phyloP scores from a whole-genome alignment of 1,139 yeast species.

The Suhomyces bolitotheri region DNA sequence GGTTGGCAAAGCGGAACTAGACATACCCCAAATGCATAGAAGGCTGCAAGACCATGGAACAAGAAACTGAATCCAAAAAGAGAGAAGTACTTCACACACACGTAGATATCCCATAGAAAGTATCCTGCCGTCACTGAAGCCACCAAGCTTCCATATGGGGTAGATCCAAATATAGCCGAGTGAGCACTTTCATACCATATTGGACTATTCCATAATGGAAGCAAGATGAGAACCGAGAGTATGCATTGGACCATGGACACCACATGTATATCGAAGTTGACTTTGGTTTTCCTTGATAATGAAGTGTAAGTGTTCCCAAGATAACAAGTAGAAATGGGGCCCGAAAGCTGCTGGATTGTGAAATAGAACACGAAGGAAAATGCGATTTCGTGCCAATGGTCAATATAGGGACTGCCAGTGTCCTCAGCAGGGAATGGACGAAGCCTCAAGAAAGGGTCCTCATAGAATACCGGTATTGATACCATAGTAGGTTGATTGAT shows the following conservation, averaged over 20 bases:
- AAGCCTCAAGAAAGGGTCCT: slow-evolving; percentile 46
- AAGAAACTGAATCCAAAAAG: slow-evolving; percentile 82
- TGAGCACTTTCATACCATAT: slow-evolving; percentile 45
- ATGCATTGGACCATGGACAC: slow-evolving; percentile 85
- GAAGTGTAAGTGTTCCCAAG: slow-evolving; percentile 51
- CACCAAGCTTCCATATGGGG: slow-evolving; percentile 75
- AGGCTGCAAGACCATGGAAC: slow-evolving; percentile 82
- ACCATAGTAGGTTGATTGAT: slow-evolving; percentile 4
- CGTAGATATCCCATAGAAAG: slow-evolving; percentile 85
- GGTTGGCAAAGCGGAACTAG: slow-evolving; percentile 58
- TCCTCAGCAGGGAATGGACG: slow-evolving; percentile 50
- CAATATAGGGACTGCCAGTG: slow-evolving; percentile 25
- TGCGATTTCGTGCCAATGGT: slow-evolving; percentile 59
- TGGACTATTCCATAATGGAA: slow-evolving; percentile 61
- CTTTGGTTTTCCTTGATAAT: slow-evolving; percentile 46
- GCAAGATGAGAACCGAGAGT: slow-evolving; percentile 52
- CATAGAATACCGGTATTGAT: slow-evolving; percentile 27
- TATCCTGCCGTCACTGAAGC: slow-evolving; percentile 77
- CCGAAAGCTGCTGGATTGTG: slow-evolving; percentile 43
- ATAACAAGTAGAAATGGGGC: slow-evolving; percentile 27
- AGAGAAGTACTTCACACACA: slow-evolving; percentile 59
- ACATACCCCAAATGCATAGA: slow-evolving; percentile 65
- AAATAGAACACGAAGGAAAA: slow-evolving; percentile 42
- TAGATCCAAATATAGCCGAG: slow-evolving; percentile 57
- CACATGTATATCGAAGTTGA: slow-evolving; percentile 85